A percentile compares a stretch with the other conserved stretches of the same genome.
Conservation (phyloP, 177 flowering plant genomes). For the Vitis hybrid region DNA sequence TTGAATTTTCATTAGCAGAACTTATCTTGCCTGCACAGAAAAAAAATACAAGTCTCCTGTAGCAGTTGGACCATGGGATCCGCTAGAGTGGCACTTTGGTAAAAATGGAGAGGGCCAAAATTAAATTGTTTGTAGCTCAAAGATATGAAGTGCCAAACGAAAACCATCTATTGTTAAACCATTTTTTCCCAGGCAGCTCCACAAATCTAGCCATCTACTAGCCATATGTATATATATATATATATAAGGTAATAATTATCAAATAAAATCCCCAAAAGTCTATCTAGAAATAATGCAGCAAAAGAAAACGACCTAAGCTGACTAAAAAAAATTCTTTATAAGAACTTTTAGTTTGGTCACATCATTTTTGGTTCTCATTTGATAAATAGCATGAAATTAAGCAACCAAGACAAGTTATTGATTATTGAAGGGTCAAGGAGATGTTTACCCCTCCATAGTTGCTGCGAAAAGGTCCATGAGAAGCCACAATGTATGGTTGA, state of each 20-base stretch:
- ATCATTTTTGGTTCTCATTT: neutral
- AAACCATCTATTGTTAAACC: neutral
- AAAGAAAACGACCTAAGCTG: no score
- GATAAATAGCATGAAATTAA: neutral
- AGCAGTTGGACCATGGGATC: no score
- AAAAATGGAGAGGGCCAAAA: neutral
- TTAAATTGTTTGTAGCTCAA: neutral
- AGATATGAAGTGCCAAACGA: neutral
- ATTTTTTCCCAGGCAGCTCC: neutral
- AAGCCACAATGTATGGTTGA: slow-evolving; percentile 86
- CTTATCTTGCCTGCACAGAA: neutral
- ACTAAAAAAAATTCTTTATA: no score
- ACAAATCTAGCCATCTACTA: neutral
- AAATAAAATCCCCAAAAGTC: no score
- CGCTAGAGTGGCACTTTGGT: neutral
- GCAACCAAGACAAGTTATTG: neutral
- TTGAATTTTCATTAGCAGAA: neutral
- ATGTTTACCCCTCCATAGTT: slow-evolving; percentile 74
- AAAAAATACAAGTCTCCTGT: neutral
- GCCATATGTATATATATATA: neutral
- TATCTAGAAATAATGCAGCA: no score
- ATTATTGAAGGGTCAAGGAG: slow-evolving; percentile 9
- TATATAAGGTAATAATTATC: no score
- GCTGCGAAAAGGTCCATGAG: slow-evolving; percentile 87
- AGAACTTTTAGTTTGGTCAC: neutral